Conservation (phyloP, 2,329 filamentous ascomycete genomes). For the Aspergillus aculeatinus region DNA sequence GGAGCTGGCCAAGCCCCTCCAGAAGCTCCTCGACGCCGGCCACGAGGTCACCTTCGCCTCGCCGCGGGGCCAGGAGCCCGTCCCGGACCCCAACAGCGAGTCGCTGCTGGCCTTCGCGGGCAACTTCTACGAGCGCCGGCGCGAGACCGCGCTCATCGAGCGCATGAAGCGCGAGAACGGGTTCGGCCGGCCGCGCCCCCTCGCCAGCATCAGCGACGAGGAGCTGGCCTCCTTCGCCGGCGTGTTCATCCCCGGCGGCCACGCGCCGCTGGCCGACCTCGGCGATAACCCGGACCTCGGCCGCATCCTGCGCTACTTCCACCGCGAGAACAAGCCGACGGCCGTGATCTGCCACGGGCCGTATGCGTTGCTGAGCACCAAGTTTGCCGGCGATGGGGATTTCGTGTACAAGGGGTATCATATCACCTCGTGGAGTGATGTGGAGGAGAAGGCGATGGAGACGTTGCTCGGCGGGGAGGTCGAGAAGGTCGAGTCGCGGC, state of each 20-base stretch:
- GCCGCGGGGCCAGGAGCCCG: constrained; percentile 43
- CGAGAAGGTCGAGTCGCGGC: constrained; percentile 41
- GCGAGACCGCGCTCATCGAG: constrained; percentile 44
- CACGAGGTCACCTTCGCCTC: constrained; percentile 50
- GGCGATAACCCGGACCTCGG: constrained; percentile 45
- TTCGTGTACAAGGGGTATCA: constrained; percentile 50
- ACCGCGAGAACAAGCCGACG: constrained; percentile 43
- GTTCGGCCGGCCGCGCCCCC: constrained; percentile 39
- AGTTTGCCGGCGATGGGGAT: constrained; percentile 31
- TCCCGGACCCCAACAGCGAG: constrained; percentile 45
- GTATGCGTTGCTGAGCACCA: constrained; percentile 47
- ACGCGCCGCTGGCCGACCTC: constrained; percentile 46
- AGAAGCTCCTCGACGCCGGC: constrained; percentile 36
- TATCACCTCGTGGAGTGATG: constrained; percentile 48
- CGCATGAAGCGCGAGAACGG: constrained; percentile 49
- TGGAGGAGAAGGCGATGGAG: constrained; percentile 50
- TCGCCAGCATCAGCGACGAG: constrained; percentile 41
- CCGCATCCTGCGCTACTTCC: constrained; percentile 44
- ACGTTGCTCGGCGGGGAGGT: constrained; percentile 45
- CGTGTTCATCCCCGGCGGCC: constrained; percentile 48
- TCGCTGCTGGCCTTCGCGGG: constrained; percentile 46
- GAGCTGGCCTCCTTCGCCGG: constrained; percentile 43
- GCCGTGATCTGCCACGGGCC: constrained; percentile 50
- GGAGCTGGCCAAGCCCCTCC: constrained; percentile 41
- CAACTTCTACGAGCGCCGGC: constrained; percentile 47